These are phyloP conservation scores for Populus hybrid DNA, from an alignment of 441 rosid species.

Conservation along the genomic window DNA sequence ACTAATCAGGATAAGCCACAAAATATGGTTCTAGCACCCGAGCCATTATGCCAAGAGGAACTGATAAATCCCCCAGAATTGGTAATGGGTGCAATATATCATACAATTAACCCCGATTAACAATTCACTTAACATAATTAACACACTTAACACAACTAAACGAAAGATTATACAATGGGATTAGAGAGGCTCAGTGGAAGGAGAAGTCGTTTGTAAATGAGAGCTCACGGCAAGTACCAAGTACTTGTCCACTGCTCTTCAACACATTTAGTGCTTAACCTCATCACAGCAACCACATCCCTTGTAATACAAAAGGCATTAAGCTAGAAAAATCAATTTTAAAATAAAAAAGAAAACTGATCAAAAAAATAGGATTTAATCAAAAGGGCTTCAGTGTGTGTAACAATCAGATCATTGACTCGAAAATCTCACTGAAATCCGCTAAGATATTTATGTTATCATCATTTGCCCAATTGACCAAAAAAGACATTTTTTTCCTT, in stretches of 20 bases:
- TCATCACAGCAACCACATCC: slow-evolving; percentile 60
- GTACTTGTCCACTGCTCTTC: slow-evolving; percentile 68
- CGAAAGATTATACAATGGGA: neutral
- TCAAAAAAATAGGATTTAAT: neutral
- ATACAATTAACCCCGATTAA: fast-evolving
- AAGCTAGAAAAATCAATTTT: neutral
- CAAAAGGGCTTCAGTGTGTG: slow-evolving; percentile 77
- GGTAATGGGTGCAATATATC: slow-evolving; percentile 67
- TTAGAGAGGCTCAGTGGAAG: slow-evolving; percentile 85
- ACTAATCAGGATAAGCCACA: slow-evolving; percentile 80
- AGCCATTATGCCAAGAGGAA: slow-evolving; percentile 86
- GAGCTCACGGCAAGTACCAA: slow-evolving; percentile 65
- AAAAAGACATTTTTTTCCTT: neutral
- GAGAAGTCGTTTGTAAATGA: slow-evolving; percentile 73
- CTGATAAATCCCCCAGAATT: slow-evolving; percentile 52
- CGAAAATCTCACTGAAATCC: slow-evolving; percentile 92
- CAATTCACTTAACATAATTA: too few species aligned
- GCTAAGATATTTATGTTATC: slow-evolving; percentile 75
- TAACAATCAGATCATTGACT: slow-evolving; percentile 89
- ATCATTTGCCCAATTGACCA: slow-evolving; percentile 48
- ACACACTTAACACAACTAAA: too few species aligned
- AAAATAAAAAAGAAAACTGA: too few species aligned
- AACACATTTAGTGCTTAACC: slow-evolving; percentile 49
- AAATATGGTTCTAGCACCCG: slow-evolving; percentile 41
- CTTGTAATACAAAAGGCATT: neutral